Conservation (phyloP, 768 basidiomycete species). For the Mycena chlorophos region DNA sequence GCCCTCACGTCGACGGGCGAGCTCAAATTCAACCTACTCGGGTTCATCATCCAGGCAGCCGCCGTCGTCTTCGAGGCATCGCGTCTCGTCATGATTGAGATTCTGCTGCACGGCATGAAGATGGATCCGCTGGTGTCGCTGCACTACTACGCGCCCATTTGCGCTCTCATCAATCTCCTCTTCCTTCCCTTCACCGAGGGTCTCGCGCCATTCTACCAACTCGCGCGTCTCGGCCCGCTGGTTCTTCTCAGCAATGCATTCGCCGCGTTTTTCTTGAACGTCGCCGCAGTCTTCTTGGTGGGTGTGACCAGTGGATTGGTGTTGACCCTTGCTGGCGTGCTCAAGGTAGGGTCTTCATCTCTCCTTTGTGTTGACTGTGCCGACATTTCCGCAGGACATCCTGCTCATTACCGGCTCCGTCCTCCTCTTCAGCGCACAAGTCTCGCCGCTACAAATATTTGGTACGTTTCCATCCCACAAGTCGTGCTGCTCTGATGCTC, state of each 20-base stretch:
- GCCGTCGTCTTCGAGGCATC: conserved; percentile 92
- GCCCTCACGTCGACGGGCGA: conserved; percentile 90
- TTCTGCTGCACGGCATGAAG: conserved; percentile 90
- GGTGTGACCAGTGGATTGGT: conserved; percentile 85
- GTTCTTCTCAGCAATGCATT: conserved; percentile 81
- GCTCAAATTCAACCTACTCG: conserved; percentile 77
- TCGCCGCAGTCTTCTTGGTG: conserved; percentile 93
- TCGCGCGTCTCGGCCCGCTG: conserved; percentile 62
- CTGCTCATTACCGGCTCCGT: conserved; percentile 92
- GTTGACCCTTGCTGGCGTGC: conserved; percentile 90
- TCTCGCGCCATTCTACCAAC: conserved; percentile 76
- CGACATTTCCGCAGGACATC: conserved; percentile 65
- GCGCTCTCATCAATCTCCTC: conserved; percentile 83
- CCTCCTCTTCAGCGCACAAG: conserved; percentile 73
- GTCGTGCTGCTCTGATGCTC: background rate
- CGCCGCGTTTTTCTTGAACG: conserved; percentile 86
- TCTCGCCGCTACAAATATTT: conserved; percentile 84
- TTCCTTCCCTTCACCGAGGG: conserved; percentile 94
- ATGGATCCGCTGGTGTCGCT: conserved; percentile 97
- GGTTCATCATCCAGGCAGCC: conserved; percentile 84
- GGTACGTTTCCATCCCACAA: conserved; percentile 42
- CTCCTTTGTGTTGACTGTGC: background rate
- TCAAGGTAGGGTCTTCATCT: conserved; percentile 59
- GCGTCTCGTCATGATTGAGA: conserved; percentile 94
- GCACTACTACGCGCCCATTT: conserved; percentile 96